These are phyloP conservation scores for Leishmania braziliensis DNA, from an alignment of 208 protist species.

Conservation along the genomic window DNA sequence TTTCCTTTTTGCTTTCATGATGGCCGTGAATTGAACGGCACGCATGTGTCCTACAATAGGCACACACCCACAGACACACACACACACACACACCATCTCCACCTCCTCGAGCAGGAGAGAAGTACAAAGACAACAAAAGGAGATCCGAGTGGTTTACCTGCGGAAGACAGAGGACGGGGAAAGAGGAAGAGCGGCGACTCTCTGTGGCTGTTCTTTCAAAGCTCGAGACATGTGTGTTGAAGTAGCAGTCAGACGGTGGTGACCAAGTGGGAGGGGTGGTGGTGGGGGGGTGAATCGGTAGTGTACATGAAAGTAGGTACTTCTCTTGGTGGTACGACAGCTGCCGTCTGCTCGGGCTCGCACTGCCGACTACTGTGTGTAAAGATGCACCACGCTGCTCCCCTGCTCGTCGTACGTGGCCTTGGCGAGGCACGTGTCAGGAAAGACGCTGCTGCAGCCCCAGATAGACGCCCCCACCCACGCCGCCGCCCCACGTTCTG, in stretches of 20 bases:
- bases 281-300: neutral
- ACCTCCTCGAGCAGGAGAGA: neutral
- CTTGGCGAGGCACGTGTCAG: constrained; percentile 71
- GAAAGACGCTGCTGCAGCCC: constrained; percentile 71
- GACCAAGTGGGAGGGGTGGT: neutral
- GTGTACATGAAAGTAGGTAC: constrained; percentile 1
- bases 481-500: constrained; percentile 68
- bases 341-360: neutral
- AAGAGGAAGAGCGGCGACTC: neutral
- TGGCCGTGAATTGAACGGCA: neutral
- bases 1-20: neutral
- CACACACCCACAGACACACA: neutral
- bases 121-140: neutral
- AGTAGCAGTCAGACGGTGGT: neutral
- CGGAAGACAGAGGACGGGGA: neutral
- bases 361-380: constrained; percentile 41
- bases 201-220: neutral
- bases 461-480: constrained; percentile 91
- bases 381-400: constrained; percentile 57
- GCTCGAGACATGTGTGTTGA: neutral
- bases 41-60: neutral
- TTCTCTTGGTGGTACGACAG: neutral
- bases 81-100: constrained; percentile 9
- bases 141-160: neutral
- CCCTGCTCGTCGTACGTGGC: constrained; percentile 87